Evolutionary conservation across 1,284 basidiomycete species (phyloP), one percentile per base, ranked within the genome.

Genomic region (Irpex sp.): DNA sequence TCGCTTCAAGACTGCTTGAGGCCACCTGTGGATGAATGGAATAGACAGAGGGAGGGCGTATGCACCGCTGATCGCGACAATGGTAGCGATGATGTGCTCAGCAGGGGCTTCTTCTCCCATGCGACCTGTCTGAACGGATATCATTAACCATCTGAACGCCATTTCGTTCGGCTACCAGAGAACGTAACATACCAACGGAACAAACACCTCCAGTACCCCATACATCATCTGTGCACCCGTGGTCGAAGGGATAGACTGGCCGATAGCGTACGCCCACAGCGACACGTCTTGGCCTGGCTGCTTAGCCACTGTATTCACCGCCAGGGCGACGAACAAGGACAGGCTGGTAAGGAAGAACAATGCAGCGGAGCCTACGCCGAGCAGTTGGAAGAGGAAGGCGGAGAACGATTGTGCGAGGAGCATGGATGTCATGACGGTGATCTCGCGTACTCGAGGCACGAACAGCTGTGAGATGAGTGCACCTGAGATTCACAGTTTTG

Each of bases 81-180:
- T 85, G 9, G 88, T 87, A 0, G 94, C 96, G 58, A 98, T 93
- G 72, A 98, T 91, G 72, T 92, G 85, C 70, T 99, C 97, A 0
- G 89, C 88, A 0, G 96, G 95, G 0, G 90, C 91, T 47, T 89
- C 85, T 60, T 81, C 82, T 47, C 92, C 92, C 61, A 90, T 85
- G 8, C 91, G 85, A 37, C 91, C 91, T 0, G 88, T 91, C 88
- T 92, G 65, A 11, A 21, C 54, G 37, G 44, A 58, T 62, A 40
- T 61, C 59, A 21, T 9, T 44, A 61, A 17, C 64, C 3, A 64
- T 67, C 51, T 69, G 68, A 68, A 31, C 2, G 11, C 6, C 57
- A 40, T 44, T 37, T 34, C 5, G 11, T 5, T 44, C 26, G 58
- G 7, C 51, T 13, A 36, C 68, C 40, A 36, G n/a, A 11, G 5